Evolutionary conservation across 495 filamentous ascomycete genomes (phyloP).

Genomic region (Penicillium paradoxum): DNA sequence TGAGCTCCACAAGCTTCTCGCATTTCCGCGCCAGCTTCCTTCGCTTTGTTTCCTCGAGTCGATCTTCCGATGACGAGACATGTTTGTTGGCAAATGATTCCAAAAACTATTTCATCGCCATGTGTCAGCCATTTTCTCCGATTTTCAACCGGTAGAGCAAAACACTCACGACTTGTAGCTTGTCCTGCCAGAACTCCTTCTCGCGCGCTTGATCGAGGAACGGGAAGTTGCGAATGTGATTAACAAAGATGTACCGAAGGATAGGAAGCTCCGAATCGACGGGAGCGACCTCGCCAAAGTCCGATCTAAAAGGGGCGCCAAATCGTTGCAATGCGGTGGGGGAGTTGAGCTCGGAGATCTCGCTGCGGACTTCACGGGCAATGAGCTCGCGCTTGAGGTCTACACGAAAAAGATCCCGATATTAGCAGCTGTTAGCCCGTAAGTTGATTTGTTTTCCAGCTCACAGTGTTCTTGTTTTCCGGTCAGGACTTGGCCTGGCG

Average conservation of each 20-base stretch:
- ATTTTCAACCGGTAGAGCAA: background rate
- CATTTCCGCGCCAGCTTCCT: constrained; percentile 88
- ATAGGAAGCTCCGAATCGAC: constrained; percentile 93
- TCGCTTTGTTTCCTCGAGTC: constrained; percentile 92
- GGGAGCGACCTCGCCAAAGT: constrained; percentile 86
- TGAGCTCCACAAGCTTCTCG: constrained; percentile 91
- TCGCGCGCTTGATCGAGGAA: constrained; percentile 93
- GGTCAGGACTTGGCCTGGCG: constrained; percentile 60
- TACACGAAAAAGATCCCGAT: constrained; percentile 30
- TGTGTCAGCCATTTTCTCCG: background rate
- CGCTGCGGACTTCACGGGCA: constrained; percentile 77
- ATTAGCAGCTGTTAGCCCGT: background rate
- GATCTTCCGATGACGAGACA: constrained; percentile 93
- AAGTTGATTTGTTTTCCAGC: constrained; percentile 14
- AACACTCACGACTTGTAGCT: constrained; percentile 79
- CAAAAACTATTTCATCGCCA: constrained; percentile 63
- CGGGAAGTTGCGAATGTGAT: constrained; percentile 95
- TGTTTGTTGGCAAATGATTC: constrained; percentile 97
- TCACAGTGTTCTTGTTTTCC: constrained; percentile 98
- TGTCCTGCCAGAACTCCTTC: constrained; percentile 99
- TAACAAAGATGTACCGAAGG: constrained; percentile 93
- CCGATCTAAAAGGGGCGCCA: constrained; percentile 89
- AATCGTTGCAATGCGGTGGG: constrained; percentile 93
- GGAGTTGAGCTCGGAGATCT: constrained; percentile 87
- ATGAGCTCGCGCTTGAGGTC: constrained; percentile 96